Evolutionary conservation across 148 eudicot genomes (phyloP), one percentile per base, ranked within the genome.

Genomic region (Rhododendron ferrugineum): DNA sequence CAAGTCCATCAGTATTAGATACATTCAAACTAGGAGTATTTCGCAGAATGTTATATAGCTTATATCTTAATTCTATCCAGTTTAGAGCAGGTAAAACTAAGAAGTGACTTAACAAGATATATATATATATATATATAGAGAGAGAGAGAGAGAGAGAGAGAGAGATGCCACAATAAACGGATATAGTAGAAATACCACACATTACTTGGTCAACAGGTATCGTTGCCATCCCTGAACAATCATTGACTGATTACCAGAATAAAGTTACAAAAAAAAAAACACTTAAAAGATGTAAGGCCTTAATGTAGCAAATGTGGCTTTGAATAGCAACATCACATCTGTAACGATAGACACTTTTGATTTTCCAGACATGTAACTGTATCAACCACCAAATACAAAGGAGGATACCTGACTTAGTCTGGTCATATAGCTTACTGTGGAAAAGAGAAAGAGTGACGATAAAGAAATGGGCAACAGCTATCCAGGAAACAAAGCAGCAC

Each of bases 321-420:
- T 23, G 66, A 8, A 42, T 46, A 82, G 6, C 47, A 79, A 54
- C 77, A 73, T 60, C 66, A 72, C 88, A 84, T 82, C 87, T 86
- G 91, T 84, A 90, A 90, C 87, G 86, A 88, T 23, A 83, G 89
- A 84, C 87, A 83, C 28, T 10, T 14, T 84, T 80, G 23, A 66
- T 90, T 74, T 90, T 78, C 91, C 91, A 90, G 91, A 82, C 90
- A 42, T 81, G 89, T 90, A 88, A 90, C 89, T 86, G 90, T 58
- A 87, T 88, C 89, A 88, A 83, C 90, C 85, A 88, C 64, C 23
- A 0, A 32, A 79, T 4, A 85, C 26, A 11, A 76, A 60, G 84
- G 88, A 87, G 83, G 86, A 88, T 47, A 90, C 88, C 83, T 86
- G 90, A 90, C 92, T 82, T 78, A 32, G 85, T 78, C 89, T 88